These are phyloP conservation scores for Dryas alaskensis DNA, from an alignment of 306 rosid genomes.

Conservation along the genomic window DNA sequence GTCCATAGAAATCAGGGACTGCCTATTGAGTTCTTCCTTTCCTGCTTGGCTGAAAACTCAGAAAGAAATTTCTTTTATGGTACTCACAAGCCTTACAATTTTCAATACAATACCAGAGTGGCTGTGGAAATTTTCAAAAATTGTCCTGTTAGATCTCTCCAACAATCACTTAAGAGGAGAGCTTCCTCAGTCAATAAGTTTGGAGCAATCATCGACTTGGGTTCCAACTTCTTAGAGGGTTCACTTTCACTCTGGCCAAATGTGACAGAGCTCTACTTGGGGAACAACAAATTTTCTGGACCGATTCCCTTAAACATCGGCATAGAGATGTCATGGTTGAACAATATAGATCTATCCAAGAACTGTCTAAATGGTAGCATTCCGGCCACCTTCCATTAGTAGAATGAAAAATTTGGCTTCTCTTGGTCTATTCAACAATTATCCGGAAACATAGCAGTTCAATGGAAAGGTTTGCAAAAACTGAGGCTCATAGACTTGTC, in stretches of 20 bases:
- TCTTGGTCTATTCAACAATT: constrained; percentile 4
- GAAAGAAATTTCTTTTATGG: not conserved
- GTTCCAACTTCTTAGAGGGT: constrained; percentile 1
- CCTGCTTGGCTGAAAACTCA: constrained; percentile 20
- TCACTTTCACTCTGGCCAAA: constrained; percentile 8
- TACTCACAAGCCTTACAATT: not conserved
- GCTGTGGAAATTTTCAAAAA: not conserved
- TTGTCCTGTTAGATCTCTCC: constrained; percentile 3
- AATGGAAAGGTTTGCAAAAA: not conserved
- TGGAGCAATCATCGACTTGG: not conserved
- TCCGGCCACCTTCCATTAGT: not conserved
- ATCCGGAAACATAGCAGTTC: not conserved
- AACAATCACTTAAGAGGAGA: constrained; percentile 6
- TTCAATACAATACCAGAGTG: constrained; percentile 12
- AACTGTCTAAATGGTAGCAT: constrained; percentile 16
- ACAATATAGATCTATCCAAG: not conserved
- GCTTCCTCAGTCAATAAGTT: not conserved
- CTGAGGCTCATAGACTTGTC: not conserved
- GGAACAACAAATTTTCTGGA: constrained; percentile 1
- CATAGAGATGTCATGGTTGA: not conserved
- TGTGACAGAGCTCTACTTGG: not conserved
- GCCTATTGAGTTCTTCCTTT: not conserved
- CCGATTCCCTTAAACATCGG: constrained; percentile 2
- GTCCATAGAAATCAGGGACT: not conserved
- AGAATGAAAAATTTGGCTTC: not conserved